Base-by-base conservation (phyloP, 2,329 filamentous ascomycete genomes). In the Diaporthe sp. region DNA sequence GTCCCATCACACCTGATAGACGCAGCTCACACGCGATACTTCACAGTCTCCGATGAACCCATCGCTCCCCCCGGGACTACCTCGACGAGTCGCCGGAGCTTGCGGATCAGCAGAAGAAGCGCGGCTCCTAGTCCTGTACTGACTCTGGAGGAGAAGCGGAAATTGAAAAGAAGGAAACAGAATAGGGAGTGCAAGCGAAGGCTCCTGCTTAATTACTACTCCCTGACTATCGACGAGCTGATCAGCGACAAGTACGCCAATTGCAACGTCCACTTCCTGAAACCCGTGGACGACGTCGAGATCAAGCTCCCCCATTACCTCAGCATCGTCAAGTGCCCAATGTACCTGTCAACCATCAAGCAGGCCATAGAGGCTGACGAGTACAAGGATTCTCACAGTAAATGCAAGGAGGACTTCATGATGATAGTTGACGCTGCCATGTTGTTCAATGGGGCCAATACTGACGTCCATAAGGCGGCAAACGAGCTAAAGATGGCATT, bases 281-380 rank as follows among this genome's bases (percentile, higher is more conserved):
- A 90, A 8, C 94, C 96, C 0, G 96, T 98, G 25, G 96, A 99
- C 82, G 95, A 96, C 0, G 96, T 98, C 49, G 96, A 95, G 0
- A 87, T 98, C 72, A 95, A 96, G 82, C 98, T 98, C 76, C 96
- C 97, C 0, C 93, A 93, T 37, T 99, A 99, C 83, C 95, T 96
- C 83, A 95, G 94, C 80, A 88, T 98, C 77, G 95, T 99, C 86
- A 98, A 98, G 87, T 95, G 95, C 82, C 97, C 97, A 0, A 98
- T 98, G 96, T 96, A 98, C 83, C 88, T 98, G 67, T 88, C 90
- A 22, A 98, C 95, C 22, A 94, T 98, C 81, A 88, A 90, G 51
- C 88, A 89, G 61, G 97, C 97, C 84, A 88, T 98, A 51, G 91
- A 93, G 79, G 88, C 88, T 15, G 95, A 95, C 34, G 91, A 95